Evolutionary conservation across 768 basidiomycete species (phyloP).

Genomic region (Termitomyces sp.): DNA sequence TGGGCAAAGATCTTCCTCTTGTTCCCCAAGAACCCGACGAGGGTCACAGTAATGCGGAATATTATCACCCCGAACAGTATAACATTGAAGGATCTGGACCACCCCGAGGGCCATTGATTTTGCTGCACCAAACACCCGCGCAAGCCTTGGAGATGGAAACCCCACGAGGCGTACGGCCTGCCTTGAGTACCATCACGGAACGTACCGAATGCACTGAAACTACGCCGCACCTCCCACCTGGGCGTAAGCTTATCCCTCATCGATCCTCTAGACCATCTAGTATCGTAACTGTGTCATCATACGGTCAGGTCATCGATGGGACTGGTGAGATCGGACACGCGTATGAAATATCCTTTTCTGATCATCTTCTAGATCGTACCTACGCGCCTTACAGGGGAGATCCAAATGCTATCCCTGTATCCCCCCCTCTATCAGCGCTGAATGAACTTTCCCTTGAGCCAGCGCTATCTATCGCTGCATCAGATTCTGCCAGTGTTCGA

Average conservation of each 20-base stretch:
- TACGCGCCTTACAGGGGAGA: conserved; percentile 8
- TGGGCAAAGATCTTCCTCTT: conserved; percentile 14
- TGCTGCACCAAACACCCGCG: conserved; percentile 34
- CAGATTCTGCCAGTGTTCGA: conserved; percentile 31
- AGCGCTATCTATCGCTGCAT: conserved; percentile 47
- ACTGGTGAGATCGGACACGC: neutral
- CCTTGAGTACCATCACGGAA: conserved; percentile 64
- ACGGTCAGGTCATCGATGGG: conserved; percentile 59
- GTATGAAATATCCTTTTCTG: neutral
- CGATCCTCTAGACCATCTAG: conserved; percentile 33
- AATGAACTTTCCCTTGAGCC: conserved; percentile 53
- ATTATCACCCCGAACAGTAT: conserved; percentile 15
- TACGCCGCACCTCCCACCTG: conserved; percentile 41
- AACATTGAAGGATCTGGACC: conserved; percentile 20
- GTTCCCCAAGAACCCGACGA: conserved; percentile 14
- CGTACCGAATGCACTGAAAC: conserved; percentile 59
- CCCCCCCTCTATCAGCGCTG: conserved; percentile 65
- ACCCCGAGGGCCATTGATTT: conserved; percentile 53
- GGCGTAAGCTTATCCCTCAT: conserved; percentile 30
- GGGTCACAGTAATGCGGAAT: conserved; percentile 14
- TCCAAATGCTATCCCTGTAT: conserved; percentile 46
- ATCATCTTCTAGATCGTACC: neutral
- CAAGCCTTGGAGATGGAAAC: conserved; percentile 27
- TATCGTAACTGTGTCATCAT: conserved; percentile 45
- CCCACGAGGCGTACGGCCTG: conserved; percentile 22